Evolutionary conservation across 345 rosid genomes (phyloP).

Genomic region (Cardiospermum halicacabum): DNA sequence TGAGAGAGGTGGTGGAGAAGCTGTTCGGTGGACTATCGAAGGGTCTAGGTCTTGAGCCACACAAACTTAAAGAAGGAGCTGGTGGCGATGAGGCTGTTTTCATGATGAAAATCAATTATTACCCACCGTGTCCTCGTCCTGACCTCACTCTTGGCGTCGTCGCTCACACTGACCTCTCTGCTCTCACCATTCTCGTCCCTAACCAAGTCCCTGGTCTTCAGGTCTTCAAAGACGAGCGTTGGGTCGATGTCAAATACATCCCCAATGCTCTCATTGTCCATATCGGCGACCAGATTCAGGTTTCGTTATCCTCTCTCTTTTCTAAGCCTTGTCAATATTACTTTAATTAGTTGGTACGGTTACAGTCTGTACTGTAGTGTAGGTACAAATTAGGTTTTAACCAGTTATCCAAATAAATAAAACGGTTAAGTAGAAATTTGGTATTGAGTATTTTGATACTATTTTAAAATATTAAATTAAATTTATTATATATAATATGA

Average conservation of each 20-base stretch:
- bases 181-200: constrained; percentile 73
- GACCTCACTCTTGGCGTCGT: constrained; percentile 76
- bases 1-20: constrained; percentile 46
- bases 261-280: constrained; percentile 74
- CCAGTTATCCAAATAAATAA: too few relatives aligned
- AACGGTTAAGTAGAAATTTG: too few relatives aligned
- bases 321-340: too few relatives aligned
- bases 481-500: too few relatives aligned
- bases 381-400: too few relatives aligned
- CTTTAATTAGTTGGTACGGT: too few relatives aligned
- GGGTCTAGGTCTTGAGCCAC: constrained; percentile 56
- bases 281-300: constrained; percentile 88
- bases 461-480: too few relatives aligned
- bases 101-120: constrained; percentile 77
- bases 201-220: constrained; percentile 88
- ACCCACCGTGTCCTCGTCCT: constrained; percentile 89
- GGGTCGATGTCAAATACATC: constrained; percentile 69
- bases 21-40: constrained; percentile 41
- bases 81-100: constrained; percentile 67
- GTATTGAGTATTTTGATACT: too few relatives aligned
- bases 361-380: too few relatives aligned
- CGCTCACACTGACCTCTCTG: constrained; percentile 76
- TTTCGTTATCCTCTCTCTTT: too few relatives aligned
- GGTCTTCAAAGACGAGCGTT: constrained; percentile 55
- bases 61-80: constrained; percentile 39